Evolutionary conservation across 148 eudicot genomes (phyloP).

Genomic region (Camellia japonica): DNA sequence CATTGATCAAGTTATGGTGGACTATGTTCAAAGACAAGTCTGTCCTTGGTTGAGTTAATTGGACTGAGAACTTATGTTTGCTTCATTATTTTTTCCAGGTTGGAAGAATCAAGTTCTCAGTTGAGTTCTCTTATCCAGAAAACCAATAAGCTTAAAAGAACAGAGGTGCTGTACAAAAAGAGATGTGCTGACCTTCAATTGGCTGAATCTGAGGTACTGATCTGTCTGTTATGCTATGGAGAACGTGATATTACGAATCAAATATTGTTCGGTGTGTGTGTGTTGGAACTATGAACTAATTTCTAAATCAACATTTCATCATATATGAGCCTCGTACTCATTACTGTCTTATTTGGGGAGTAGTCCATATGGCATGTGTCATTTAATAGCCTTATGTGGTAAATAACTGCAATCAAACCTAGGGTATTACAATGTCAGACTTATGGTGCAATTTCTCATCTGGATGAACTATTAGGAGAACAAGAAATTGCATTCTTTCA

Average conservation of each 20-base stretch:
- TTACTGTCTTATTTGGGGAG: neutral
- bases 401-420: neutral
- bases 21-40: neutral
- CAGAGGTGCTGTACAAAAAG: constrained; percentile 47
- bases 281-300: neutral
- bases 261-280: neutral
- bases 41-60: neutral
- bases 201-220: constrained; percentile 87
- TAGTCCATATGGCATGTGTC: neutral
- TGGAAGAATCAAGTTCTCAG: constrained; percentile 48
- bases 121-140: constrained; percentile 47
- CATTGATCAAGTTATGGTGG: neutral
- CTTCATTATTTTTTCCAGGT: constrained; percentile 34
- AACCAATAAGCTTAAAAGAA: constrained; percentile 43
- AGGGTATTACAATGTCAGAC: neutral
- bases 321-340: neutral
- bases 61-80: neutral
- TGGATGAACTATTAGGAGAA: neutral
- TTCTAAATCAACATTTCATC: neutral
- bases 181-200: constrained; percentile 57
- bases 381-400: neutral
- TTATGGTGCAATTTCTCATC: neutral
- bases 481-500: neutral
- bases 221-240: neutral
- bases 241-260: neutral